These are phyloP conservation scores for Combretum micranthum DNA, from an alignment of 345 rosid species.

Conservation along the genomic window DNA sequence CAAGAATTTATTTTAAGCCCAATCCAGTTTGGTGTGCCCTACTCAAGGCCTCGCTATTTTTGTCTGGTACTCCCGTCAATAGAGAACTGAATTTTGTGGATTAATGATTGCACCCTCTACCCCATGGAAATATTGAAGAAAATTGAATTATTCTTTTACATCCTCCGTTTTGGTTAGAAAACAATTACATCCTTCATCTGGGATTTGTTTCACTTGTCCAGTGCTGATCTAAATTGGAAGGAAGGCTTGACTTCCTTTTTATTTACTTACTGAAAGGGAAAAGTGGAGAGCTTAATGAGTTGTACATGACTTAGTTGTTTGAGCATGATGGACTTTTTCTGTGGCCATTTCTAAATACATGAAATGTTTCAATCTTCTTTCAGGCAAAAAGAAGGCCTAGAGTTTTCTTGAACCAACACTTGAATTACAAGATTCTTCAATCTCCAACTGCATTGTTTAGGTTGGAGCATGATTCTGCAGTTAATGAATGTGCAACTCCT, in stretches of 20 bases:
- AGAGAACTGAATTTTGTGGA: too few species aligned
- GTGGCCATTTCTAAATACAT: not conserved
- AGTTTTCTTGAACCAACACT: constrained; percentile 32
- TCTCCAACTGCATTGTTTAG: constrained; percentile 44
- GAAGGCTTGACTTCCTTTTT: too few species aligned
- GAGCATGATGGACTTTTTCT: not conserved
- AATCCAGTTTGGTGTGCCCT: constrained; percentile 87
- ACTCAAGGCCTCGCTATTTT: constrained; percentile 94
- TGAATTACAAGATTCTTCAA: constrained; percentile 41
- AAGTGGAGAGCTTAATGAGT: too few species aligned
- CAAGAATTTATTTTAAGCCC: constrained; percentile 95
- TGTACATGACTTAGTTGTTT: too few species aligned
- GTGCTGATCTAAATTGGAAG: too few species aligned
- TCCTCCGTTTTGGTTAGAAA: too few species aligned
- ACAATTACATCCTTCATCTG: too few species aligned
- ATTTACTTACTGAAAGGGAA: too few species aligned
- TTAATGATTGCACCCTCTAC: too few species aligned
- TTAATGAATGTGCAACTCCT: constrained; percentile 24
- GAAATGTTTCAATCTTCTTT: constrained; percentile 9
- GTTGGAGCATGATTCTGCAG: constrained; percentile 20
- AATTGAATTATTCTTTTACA: too few species aligned
- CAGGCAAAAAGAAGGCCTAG: constrained; percentile 79
- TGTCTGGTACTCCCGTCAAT: constrained; percentile 52
- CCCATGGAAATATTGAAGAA: too few species aligned
- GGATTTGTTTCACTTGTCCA: too few species aligned